phyloP scores from a whole-genome alignment of 2,329 filamentous ascomycete species.

The Aspergillus fumigatiaffinis region DNA sequence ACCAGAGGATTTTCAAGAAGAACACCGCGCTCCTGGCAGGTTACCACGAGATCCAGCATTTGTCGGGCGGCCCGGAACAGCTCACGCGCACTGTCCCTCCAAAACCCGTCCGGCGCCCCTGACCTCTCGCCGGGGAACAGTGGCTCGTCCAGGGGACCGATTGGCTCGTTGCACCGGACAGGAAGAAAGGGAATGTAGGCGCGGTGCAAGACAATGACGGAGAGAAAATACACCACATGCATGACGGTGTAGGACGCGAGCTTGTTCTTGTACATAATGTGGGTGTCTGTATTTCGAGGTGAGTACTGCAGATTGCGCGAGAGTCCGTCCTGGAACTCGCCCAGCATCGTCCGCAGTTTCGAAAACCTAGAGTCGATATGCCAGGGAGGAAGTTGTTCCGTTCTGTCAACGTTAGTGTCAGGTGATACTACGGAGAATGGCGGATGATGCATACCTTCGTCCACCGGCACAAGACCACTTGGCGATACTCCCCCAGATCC shows the following conservation, averaged over 20 bases:
- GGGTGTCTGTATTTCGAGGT: conserved; percentile 50
- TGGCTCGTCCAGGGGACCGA: conserved; percentile 52
- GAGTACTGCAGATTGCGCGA: conserved; percentile 51
- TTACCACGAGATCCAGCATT: conserved; percentile 50
- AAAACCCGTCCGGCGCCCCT: conserved; percentile 46
- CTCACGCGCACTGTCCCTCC: conserved; percentile 48
- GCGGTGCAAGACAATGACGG: conserved; percentile 53
- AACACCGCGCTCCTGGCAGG: conserved; percentile 48
- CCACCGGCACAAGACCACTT: conserved; percentile 54
- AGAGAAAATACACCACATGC: conserved; percentile 53
- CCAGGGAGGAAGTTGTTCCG: conserved; percentile 52
- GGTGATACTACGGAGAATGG: background rate
- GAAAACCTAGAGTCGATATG: conserved; percentile 48
- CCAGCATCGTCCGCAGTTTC: conserved; percentile 43
- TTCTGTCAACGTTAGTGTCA: conserved; percentile 24
- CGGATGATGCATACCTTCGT: conserved; percentile 42
- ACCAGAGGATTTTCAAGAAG: conserved; percentile 54
- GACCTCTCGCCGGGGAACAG: conserved; percentile 43
- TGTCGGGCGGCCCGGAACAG: conserved; percentile 52
- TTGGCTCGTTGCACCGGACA: conserved; percentile 46
- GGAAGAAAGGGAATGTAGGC: conserved; percentile 55
- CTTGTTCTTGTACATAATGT: conserved; percentile 50
- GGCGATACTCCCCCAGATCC: conserved; percentile 54
- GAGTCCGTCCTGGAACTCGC: conserved; percentile 49
- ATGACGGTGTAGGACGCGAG: conserved; percentile 53